Conservation (phyloP, 495 filamentous ascomycete species). For the Pyrenula aspistea region DNA sequence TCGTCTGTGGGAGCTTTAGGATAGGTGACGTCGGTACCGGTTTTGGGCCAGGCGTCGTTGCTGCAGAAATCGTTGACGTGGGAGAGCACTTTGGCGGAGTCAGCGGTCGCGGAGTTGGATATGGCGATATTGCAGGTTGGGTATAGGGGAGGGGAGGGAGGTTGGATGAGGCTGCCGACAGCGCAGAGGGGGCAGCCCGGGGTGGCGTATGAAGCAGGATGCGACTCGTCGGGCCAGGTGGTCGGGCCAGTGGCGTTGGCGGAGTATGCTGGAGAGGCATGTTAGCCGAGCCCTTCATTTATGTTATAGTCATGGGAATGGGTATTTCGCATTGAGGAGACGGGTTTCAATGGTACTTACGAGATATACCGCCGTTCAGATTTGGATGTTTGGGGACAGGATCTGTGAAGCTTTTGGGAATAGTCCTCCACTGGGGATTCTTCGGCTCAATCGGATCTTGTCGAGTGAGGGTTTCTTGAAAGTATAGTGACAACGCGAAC, state of each 20-base stretch:
- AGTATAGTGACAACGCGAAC: background rate
- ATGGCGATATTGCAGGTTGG: background rate
- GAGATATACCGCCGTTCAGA: background rate
- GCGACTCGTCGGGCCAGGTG: background rate
- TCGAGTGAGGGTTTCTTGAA: background rate
- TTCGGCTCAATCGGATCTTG: background rate
- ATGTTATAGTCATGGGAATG: background rate
- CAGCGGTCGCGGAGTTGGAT: no score
- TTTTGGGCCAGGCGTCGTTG: background rate
- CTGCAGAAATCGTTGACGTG: background rate
- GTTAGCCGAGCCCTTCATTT: no score
- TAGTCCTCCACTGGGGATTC: background rate
- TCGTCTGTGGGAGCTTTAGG: background rate
- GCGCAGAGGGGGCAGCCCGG: no score
- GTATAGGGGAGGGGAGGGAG: no score
- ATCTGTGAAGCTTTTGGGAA: background rate
- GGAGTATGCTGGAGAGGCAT: no score
- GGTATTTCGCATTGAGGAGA: background rate
- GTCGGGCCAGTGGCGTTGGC: no score
- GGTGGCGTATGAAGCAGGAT: background rate
- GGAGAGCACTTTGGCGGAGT: background rate
- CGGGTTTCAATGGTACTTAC: background rate
- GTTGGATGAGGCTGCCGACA: no score
- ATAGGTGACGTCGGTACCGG: background rate
- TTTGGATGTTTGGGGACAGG: background rate